A percentile compares a stretch with the other conserved stretches of the same genome.
phyloP scores from a whole-genome alignment of 2,329 filamentous ascomycete genomes.

The Neodidymelliopsis sp. region DNA sequence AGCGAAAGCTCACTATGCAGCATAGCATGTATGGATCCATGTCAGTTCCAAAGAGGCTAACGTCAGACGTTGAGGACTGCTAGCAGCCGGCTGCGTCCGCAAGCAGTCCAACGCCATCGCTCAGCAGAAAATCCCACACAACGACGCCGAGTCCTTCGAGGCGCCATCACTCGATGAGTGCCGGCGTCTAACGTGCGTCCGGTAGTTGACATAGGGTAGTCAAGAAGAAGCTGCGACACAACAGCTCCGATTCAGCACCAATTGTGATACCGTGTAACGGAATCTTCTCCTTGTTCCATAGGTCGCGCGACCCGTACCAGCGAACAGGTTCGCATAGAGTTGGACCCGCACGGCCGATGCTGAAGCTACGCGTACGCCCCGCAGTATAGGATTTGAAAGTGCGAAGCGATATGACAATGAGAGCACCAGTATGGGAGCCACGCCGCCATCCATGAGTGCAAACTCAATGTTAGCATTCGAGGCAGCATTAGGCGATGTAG shows the following conservation, averaged over 20 bases:
- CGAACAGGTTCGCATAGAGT: constrained; percentile 32
- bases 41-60: constrained; percentile 48
- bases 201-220: constrained; percentile 8
- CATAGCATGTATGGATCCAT: constrained; percentile 32
- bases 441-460: constrained; percentile 20
- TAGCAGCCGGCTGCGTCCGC: constrained; percentile 43
- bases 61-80: constrained; percentile 41
- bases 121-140: constrained; percentile 6
- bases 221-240: constrained; percentile 19
- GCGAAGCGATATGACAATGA: constrained; percentile 8
- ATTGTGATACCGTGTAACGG: constrained; percentile 19
- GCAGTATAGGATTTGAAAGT: constrained; percentile 39
- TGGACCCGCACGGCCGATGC: constrained; percentile 14
- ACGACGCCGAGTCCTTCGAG: constrained; percentile 1
- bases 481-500: constrained; percentile 11
- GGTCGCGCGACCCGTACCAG: constrained; percentile 29
- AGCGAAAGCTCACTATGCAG: constrained; percentile 12
- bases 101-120: constrained; percentile 19
- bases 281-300: constrained; percentile 30
- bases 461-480: neutral
- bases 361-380: constrained; percentile 36
- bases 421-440: neutral
- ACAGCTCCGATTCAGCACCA: constrained; percentile 13
- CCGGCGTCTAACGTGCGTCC: constrained; percentile 8
- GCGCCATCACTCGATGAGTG: constrained; percentile 19